Conservation (phyloP, 2,329 filamentous ascomycete species). For the Lasiodiplodia theobromae region DNA sequence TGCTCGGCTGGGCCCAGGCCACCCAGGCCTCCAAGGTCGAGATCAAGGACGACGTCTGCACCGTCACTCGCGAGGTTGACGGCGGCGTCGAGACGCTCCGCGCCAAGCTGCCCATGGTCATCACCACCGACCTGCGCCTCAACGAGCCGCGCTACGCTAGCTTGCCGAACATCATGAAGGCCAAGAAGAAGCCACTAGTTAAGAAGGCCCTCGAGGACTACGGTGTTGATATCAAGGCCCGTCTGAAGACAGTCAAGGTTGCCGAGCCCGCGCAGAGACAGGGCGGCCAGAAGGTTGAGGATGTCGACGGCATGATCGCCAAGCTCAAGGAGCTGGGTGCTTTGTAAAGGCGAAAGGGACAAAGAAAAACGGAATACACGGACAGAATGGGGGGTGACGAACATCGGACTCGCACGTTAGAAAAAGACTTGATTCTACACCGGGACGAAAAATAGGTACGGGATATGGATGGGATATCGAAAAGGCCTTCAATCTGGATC, state of each 20-base stretch:
- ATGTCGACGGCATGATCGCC: slow-evolving; percentile 90
- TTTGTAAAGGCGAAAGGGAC: slow-evolving; percentile 60
- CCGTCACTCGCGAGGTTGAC: slow-evolving; percentile 91
- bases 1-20: slow-evolving; percentile 92
- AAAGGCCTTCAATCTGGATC: background rate
- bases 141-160: slow-evolving; percentile 96
- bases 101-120: slow-evolving; percentile 86
- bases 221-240: slow-evolving; percentile 74
- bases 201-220: slow-evolving; percentile 84
- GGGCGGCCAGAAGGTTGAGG: slow-evolving; percentile 95
- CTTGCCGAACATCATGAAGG: slow-evolving; percentile 99
- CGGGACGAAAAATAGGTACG: background rate
- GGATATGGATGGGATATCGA: background rate
- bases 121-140: slow-evolving; percentile 92
- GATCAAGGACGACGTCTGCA: slow-evolving; percentile 72
- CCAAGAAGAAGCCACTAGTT: slow-evolving; percentile 98
- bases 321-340: slow-evolving; percentile 97
- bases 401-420: background rate
- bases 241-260: slow-evolving; percentile 91
- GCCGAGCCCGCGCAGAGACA: slow-evolving; percentile 84
- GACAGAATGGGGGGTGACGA: background rate
- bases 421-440: background rate
- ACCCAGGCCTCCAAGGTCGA: slow-evolving; percentile 89
- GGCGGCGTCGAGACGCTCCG: slow-evolving; percentile 90
- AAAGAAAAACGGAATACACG: background rate